These are phyloP conservation scores for Backusella australiensis DNA, from an alignment of 192 early-diverging fungal species.

Conservation along the genomic window DNA sequence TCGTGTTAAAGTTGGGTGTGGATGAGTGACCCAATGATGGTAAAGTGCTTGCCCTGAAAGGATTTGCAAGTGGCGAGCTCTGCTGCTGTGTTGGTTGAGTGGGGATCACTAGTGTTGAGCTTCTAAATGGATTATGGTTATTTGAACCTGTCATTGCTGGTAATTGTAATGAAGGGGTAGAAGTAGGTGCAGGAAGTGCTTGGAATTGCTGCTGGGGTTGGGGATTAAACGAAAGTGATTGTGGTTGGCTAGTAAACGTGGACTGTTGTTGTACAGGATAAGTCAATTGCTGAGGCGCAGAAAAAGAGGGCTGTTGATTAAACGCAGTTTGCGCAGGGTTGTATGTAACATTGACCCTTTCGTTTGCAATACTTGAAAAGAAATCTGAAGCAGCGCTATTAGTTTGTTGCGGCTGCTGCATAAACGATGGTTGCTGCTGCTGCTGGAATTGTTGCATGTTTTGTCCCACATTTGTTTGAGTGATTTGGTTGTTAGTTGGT, in stretches of 20 bases:
- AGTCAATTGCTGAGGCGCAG: background rate
- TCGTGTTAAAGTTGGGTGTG: background rate
- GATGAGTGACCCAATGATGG: background rate
- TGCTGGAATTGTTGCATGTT: background rate
- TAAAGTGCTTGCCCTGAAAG: slow-evolving; percentile 24
- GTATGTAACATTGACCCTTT: slow-evolving; percentile 14
- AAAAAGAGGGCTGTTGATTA: background rate
- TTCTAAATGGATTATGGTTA: background rate
- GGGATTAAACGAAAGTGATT: background rate
- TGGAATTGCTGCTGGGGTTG: background rate
- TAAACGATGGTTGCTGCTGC: background rate
- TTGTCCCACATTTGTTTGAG: slow-evolving; percentile 7
- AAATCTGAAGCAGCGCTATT: slow-evolving; percentile 25
- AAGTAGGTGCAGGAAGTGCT: background rate
- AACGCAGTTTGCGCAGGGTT: background rate
- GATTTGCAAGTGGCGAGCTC: slow-evolving; percentile 7
- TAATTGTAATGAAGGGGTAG: slow-evolving; percentile 8
- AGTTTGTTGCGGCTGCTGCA: slow-evolving; percentile 12
- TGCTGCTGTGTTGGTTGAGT: background rate
- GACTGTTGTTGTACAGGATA: background rate
- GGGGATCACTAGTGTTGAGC: background rate
- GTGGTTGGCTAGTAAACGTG: background rate
- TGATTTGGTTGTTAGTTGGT: background rate
- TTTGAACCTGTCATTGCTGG: background rate
- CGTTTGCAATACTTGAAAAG: slow-evolving; percentile 29